Evolutionary conservation across 768 basidiomycete genomes (phyloP), one percentile per base, ranked within the genome.

Genomic region (Hygrocybe punicea): DNA sequence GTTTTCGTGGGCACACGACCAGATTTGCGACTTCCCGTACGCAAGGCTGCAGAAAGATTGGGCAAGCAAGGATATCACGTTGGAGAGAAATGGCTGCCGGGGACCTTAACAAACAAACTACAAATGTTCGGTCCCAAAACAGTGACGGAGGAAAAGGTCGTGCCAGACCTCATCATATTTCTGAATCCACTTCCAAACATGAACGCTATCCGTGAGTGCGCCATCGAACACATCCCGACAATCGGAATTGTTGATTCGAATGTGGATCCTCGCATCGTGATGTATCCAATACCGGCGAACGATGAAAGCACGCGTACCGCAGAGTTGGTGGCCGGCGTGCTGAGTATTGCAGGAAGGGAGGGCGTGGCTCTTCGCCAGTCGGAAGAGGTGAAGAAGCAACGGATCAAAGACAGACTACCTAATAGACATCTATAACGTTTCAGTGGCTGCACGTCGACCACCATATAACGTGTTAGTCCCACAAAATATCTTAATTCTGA

Each of bases 231-330:
- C 66, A 83, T 98, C 55, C 97, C 97, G 0, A 98, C 97, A 1
- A 85, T 98, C 58, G 97, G 88, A 34, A 86, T 98, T 58, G 84
- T 95, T 53, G 97, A 99, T 72, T 92, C 94, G 19, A 93, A 99
- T 68, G 89, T 85, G 42, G 97, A 99, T 73, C 97, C 97, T 5
- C 85, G 97, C 23, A 80, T 93, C 37, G 95, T 99, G 60, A 97
- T 98, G 82, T 98, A 97, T 71, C 89, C 97, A 42, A 98, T 99
- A 66, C 95, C 94, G 0, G 94, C 92, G n/a, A 99, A 98, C 71
- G 93, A 96, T 73, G 97, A 99, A 73, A 93, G 85, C 67, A 81
- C 87, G 9, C 83, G 94, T 46, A 89, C 94, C 14, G 92, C 93
- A 44, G 96, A 98, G 65, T 76, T 99, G 40, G 82, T 99, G 56